Conservation (phyloP, 176 grass and related monocot species). For the Carex myosuroides region DNA sequence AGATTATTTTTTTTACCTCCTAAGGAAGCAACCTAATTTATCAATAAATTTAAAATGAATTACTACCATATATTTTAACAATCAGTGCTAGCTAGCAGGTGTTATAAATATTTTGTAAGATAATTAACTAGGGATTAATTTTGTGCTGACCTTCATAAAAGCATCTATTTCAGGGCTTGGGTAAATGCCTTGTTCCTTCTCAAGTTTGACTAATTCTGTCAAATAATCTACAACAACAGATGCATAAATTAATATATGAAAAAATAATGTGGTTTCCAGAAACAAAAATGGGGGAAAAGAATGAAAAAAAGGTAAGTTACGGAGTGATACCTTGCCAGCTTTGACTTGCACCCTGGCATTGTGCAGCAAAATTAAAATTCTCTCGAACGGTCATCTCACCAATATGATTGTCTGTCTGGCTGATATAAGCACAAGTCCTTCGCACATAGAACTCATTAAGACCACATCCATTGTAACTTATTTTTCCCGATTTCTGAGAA, state of each 20-base stretch:
- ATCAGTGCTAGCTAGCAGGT: not conserved
- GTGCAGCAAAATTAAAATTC: conserved; percentile 62
- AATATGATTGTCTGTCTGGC: conserved; percentile 67
- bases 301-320: not conserved
- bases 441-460: conserved; percentile 57
- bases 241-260: not conserved
- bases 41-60: conserved; percentile 1
- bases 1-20: conserved; percentile 41
- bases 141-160: conserved; percentile 62
- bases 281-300: not conserved
- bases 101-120: not conserved
- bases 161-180: conserved; percentile 75
- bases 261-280: not conserved
- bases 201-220: conserved; percentile 46
- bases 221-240: conserved; percentile 41
- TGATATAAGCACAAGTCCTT: conserved; percentile 74
- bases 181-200: conserved; percentile 39
- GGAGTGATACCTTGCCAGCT: conserved; percentile 43
- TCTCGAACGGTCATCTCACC: conserved; percentile 70
- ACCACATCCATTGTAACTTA: conserved; percentile 44
- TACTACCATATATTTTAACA: not conserved
- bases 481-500: conserved; percentile 43
- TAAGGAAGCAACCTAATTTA: conserved; percentile 43
- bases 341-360: conserved; percentile 63
- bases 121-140: not conserved